These are phyloP conservation scores for Helenozyma rhizophorensis DNA, from an alignment of 805 yeast species.

Conservation along the genomic window DNA sequence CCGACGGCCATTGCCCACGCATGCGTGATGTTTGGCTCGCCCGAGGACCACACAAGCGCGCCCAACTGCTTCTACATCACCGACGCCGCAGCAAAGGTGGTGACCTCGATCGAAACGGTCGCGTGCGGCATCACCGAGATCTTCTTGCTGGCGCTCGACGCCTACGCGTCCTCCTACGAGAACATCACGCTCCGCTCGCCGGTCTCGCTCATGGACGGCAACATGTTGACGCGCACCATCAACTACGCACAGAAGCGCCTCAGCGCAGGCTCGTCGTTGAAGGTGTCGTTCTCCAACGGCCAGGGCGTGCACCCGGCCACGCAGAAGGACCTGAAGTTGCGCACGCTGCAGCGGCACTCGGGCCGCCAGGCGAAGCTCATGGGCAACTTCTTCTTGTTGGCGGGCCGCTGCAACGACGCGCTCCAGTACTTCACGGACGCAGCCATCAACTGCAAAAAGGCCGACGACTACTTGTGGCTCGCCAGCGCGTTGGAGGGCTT, in stretches of 20 bases:
- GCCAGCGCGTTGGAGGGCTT: slow-evolving; percentile 85
- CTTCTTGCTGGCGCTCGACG: slow-evolving; percentile 60
- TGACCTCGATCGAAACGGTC: slow-evolving; percentile 50
- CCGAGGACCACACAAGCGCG: too few relatives aligned
- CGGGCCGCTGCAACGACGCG: slow-evolving; percentile 76
- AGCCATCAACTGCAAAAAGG: slow-evolving; percentile 48
- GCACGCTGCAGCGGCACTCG: slow-evolving; percentile 43
- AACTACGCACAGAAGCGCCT: slow-evolving; percentile 39
- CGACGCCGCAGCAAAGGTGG: slow-evolving; percentile 21
- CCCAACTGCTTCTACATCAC: slow-evolving; percentile 22
- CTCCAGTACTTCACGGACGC: slow-evolving; percentile 74
- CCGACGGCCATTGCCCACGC: slow-evolving; percentile 55
- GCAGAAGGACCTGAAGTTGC: slow-evolving; percentile 24
- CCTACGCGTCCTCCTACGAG: slow-evolving; percentile 66
- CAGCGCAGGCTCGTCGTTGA: slow-evolving; percentile 37
- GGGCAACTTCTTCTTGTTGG: slow-evolving; percentile 72
- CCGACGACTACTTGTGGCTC: slow-evolving; percentile 80
- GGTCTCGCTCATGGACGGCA: slow-evolving; percentile 53
- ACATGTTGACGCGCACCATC: slow-evolving; percentile 39
- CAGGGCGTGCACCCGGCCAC: slow-evolving; percentile 5
- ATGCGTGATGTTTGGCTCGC: slow-evolving; percentile 51
- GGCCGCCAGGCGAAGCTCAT: slow-evolving; percentile 74
- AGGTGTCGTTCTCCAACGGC: slow-evolving; percentile 23
- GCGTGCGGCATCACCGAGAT: slow-evolving; percentile 68
- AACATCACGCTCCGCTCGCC: slow-evolving; percentile 85